Evolutionary conservation across 352 stramenopile genomes (phyloP).

Genomic region (Globisporangium rhizosaccharum): DNA sequence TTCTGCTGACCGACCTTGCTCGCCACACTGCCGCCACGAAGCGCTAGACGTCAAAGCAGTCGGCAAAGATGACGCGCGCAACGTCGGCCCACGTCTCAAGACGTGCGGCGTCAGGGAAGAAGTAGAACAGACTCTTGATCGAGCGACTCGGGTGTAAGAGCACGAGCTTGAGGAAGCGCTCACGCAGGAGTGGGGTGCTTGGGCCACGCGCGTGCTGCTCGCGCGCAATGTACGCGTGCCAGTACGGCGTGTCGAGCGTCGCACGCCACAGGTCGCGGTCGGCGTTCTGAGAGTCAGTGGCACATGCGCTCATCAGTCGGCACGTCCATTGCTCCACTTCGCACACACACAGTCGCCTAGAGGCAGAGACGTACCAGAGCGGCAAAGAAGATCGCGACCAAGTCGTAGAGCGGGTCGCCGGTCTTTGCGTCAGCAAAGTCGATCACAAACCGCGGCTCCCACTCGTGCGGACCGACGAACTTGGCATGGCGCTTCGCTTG

Average conservation of each 20-base stretch:
- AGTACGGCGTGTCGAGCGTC: conserved; percentile 59
- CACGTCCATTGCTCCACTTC: not conserved
- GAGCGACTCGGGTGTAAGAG: conserved; percentile 76
- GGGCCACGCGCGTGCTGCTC: conserved; percentile 18
- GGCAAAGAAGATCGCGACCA: conserved; percentile 77
- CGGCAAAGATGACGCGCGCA: conserved; percentile 52
- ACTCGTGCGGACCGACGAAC: conserved; percentile 47
- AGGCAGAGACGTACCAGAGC: conserved; percentile 44
- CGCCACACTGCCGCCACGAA: not conserved
- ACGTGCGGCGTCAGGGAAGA: conserved; percentile 39
- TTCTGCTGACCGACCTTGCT: not conserved
- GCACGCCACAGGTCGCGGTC: conserved; percentile 54
- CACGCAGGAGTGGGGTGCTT: conserved; percentile 16
- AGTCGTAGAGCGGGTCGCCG: conserved; percentile 81
- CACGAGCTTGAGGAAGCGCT: conserved; percentile 71
- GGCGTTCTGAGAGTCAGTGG: conserved; percentile 42
- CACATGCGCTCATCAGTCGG: not conserved
- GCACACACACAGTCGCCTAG: not conserved
- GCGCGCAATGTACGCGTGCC: conserved; percentile 59
- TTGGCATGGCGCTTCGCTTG: conserved; percentile 36
- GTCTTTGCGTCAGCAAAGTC: conserved; percentile 87
- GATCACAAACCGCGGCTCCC: conserved; percentile 68
- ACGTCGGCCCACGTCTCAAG: conserved; percentile 55
- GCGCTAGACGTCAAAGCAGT: conserved; percentile 34
- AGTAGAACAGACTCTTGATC: conserved; percentile 63